A percentile compares a stretch with the other conserved stretches of the same genome.
phyloP scores from a whole-genome alignment of 352 stramenopile genomes.

The Globisporangium apiculatum region DNA sequence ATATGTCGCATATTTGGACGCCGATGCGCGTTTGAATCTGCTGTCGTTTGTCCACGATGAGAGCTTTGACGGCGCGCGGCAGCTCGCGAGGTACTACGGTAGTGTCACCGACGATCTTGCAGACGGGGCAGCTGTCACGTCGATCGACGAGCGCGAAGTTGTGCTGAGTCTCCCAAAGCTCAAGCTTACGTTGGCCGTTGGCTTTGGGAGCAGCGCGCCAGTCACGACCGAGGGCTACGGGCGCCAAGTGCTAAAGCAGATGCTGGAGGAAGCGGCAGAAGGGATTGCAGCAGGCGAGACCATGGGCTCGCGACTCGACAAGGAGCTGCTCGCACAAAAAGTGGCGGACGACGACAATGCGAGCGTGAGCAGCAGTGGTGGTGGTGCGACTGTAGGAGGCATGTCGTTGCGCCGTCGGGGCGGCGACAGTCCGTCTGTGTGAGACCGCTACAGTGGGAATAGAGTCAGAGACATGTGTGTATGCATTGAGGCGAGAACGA shows the following conservation, averaged over 20 bases:
- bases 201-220: constrained; percentile 71
- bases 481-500: no score
- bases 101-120: constrained; percentile 75
- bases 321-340: constrained; percentile 57
- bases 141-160: constrained; percentile 80
- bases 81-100: constrained; percentile 78
- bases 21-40: constrained; percentile 57
- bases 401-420: no score
- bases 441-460: no score
- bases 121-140: constrained; percentile 45
- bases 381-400: constrained; percentile 21
- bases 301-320: constrained; percentile 72
- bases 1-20: constrained; percentile 76
- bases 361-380: constrained; percentile 14
- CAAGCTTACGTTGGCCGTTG: constrained; percentile 76
- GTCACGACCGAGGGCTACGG: constrained; percentile 72
- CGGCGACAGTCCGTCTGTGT: no score
- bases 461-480: no score
- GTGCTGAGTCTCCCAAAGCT: constrained; percentile 72
- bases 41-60: constrained; percentile 73
- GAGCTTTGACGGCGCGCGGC: constrained; percentile 62
- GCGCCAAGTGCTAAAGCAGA: constrained; percentile 52
- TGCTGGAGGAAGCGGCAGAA: constrained; percentile 55
- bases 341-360: constrained; percentile 6
- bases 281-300: constrained; percentile 56